Evolutionary conservation across 2,329 filamentous ascomycete genomes (phyloP), one percentile per base, ranked within the genome.

Genomic region (Monosporascus ibericus): DNA sequence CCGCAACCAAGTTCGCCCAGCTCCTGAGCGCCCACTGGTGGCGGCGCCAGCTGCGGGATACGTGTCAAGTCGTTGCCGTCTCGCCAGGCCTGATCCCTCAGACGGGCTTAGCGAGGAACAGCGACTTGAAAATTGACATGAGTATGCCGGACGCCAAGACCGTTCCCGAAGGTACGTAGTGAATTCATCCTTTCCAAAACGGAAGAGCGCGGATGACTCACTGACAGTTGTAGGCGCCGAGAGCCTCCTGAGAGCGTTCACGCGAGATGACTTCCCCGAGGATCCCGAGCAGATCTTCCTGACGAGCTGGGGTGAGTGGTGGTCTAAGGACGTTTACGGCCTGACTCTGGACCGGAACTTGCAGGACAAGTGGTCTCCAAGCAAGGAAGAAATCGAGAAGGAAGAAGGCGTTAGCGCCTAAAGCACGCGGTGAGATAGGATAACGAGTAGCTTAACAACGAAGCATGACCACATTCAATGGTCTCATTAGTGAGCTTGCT

Each of bases 241-340:
- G 18, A 80, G 68, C 52, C 67, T 80, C 1, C 64, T 77, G 17
- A 62, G 64, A 1, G 77, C 76, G 0, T 69, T 80, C 25, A 71
- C 67, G 0, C 61, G 70, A 3, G 66, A 69, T 18, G 76, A 80
- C 55, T 67, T 80, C 40, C 78, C 78, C 1, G 69, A 74, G 25
- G 76, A 81, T 37, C 73, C 72, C 0, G 74, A 80, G 18, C 71
- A 72, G 48, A 77, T 81, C 51, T 80, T 81, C 62, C 58, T 81
- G 46, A 80, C 77, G 0, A 79, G 76, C 58, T 80, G 76, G 77
- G 78, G 78, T 1, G 77, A 81, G 65, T 81, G 77, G 76, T 81
- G 77, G 77, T 60, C 67, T 15, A 77, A 72, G 61, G 67, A 72
- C 3, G 67, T 73, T 2, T 73, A 73, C 49, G 67, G 58, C 14